A percentile compares a stretch with the other conserved stretches of the same genome.
Conservation (phyloP, 2,329 filamentous ascomycete species). For the Alternaria sp. region DNA sequence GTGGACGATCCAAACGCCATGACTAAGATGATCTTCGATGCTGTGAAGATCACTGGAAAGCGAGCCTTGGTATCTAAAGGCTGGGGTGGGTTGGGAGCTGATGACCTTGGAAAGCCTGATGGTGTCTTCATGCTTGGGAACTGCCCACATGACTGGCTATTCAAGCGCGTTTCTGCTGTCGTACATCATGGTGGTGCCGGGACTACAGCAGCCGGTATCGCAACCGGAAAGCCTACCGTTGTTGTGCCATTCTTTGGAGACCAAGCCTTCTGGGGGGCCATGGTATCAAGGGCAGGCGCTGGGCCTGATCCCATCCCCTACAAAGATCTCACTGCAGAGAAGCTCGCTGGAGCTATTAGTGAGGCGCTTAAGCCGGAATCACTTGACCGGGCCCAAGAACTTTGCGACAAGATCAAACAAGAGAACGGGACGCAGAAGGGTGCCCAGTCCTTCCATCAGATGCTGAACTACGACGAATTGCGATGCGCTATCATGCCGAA, state of each 20-base stretch:
- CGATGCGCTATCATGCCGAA: conserved; percentile 46
- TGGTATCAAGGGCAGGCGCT: conserved; percentile 53
- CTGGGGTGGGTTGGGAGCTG: conserved; percentile 84
- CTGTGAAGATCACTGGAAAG: conserved; percentile 66
- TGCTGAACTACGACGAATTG: conserved; percentile 50
- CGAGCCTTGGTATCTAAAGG: conserved; percentile 85
- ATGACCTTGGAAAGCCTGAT: conserved; percentile 70
- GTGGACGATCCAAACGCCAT: conserved; percentile 55
- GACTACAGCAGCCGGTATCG: conserved; percentile 87
- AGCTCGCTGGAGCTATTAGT: conserved; percentile 50
- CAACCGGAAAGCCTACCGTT: conserved; percentile 80
- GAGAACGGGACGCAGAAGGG: conserved; percentile 50
- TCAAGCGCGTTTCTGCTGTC: conserved; percentile 80
- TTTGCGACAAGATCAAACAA: conserved; percentile 49
- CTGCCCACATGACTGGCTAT: conserved; percentile 89
- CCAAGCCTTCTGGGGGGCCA: conserved; percentile 54
- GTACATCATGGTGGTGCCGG: conserved; percentile 90
- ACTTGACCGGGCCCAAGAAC: conserved; percentile 47
- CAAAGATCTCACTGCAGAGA: conserved; percentile 52
- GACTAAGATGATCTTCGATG: conserved; percentile 54
- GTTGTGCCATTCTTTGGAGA: conserved; percentile 78
- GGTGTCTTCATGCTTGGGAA: conserved; percentile 86
- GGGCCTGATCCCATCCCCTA: conserved; percentile 52
- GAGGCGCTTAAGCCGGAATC: conserved; percentile 50
- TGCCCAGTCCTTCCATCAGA: conserved; percentile 51